Evolutionary conservation across 257 asterid genomes (phyloP).

Genomic region (Schizonepeta tenuifolia): DNA sequence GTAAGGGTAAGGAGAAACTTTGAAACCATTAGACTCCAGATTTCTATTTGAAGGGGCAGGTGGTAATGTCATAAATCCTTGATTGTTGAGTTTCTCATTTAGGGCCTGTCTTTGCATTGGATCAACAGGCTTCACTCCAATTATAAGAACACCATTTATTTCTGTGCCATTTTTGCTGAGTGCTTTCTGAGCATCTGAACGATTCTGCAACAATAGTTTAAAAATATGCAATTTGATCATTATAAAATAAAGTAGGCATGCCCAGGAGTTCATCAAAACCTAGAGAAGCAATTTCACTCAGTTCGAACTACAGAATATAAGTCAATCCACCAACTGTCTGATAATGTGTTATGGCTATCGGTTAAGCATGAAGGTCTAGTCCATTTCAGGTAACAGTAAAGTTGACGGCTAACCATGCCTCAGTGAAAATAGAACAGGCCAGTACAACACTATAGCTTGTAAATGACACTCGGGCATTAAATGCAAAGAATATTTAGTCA

Average conservation of each 20-base stretch:
- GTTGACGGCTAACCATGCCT: background rate
- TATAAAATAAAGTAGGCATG: background rate
- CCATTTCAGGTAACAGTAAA: background rate
- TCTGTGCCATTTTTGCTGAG: slow-evolving; percentile 80
- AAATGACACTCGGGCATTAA: background rate
- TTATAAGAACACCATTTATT: slow-evolving; percentile 84
- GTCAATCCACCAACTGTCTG: background rate
- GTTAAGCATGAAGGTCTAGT: no score
- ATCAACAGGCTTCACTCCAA: slow-evolving; percentile 92
- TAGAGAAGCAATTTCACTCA: background rate
- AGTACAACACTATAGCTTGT: background rate
- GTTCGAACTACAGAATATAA: background rate
- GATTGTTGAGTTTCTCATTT: slow-evolving; percentile 69
- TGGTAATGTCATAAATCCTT: slow-evolving; percentile 80
- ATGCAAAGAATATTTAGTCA: background rate
- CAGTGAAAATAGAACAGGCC: background rate
- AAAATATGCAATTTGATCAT: slow-evolving; percentile 4
- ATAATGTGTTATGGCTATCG: background rate
- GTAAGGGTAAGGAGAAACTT: slow-evolving; percentile 61
- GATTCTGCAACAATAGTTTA: slow-evolving; percentile 59
- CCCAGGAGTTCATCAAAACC: background rate
- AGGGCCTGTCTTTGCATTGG: slow-evolving; percentile 77
- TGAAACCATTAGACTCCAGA: slow-evolving; percentile 52
- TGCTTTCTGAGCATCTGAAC: slow-evolving; percentile 88
- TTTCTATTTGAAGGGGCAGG: slow-evolving; percentile 59